A percentile compares a stretch with the other conserved stretches of the same genome.
These are phyloP conservation scores for Rhizopogon vinicolor DNA, from an alignment of 768 basidiomycete genomes.

Conservation along the genomic window DNA sequence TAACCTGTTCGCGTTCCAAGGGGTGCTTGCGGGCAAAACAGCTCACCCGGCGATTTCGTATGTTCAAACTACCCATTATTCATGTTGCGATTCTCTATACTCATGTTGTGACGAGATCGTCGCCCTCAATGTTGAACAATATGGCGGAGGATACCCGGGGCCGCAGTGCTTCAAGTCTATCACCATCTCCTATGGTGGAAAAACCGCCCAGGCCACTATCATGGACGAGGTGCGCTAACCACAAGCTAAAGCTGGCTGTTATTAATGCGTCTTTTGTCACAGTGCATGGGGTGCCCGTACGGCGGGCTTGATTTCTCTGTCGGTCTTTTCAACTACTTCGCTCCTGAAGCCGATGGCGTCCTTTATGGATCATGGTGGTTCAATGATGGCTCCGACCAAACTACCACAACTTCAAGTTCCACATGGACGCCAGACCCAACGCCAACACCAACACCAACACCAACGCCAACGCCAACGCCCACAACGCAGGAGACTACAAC, in stretches of 20 bases:
- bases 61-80: conserved; percentile 9
- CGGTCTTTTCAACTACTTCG: conserved; percentile 60
- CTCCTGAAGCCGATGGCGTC: conserved; percentile 38
- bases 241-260: background rate
- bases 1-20: conserved; percentile 22
- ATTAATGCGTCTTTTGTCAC: conserved; percentile 4
- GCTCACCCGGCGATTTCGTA: conserved; percentile 35
- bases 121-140: conserved; percentile 36
- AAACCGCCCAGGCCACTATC: conserved; percentile 48
- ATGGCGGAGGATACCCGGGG: conserved; percentile 55
- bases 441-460: background rate
- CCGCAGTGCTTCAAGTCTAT: conserved; percentile 62
- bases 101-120: conserved; percentile 27
- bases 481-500: too few species aligned
- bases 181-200: conserved; percentile 52
- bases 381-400: conserved; percentile 30
- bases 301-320: conserved; percentile 65
- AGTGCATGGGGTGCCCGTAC: conserved; percentile 65
- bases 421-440: background rate
- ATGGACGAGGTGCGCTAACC: conserved; percentile 47
- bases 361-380: conserved; percentile 59
- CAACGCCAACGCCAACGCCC: background rate
- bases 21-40: conserved; percentile 50
- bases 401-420: background rate
- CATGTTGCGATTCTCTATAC: conserved; percentile 38